Conservation (phyloP, 805 yeast species). For the Spathaspora girioi region DNA sequence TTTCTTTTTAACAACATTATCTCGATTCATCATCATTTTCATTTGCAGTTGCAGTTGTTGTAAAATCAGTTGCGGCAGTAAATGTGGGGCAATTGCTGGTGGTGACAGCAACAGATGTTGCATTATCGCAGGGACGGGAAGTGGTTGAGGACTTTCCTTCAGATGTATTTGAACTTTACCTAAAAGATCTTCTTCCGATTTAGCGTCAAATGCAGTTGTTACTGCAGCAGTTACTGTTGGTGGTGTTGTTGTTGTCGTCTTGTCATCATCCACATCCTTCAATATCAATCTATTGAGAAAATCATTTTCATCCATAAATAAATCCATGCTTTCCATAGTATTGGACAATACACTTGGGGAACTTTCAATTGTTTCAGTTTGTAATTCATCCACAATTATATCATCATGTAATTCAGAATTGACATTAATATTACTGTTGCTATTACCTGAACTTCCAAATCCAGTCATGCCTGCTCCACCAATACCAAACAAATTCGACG, state of each 20-base stretch:
- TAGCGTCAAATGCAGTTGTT: background rate
- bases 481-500: constrained; percentile 6
- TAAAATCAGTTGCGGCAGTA: background rate
- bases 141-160: background rate
- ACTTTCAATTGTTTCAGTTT: constrained; percentile 8
- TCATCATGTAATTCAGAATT: background rate
- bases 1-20: constrained; percentile 12
- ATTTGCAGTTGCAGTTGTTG: constrained; percentile 3
- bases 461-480: background rate
- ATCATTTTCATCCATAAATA: constrained; percentile 10
- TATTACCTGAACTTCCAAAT: background rate
- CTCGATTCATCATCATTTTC: constrained; percentile 5
- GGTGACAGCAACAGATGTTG: background rate
- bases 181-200: constrained; percentile 4
- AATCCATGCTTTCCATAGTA: constrained; percentile 1
- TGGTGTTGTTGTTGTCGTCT: background rate
- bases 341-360: constrained; percentile 5
- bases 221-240: constrained; percentile 1
- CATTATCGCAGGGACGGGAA: background rate
- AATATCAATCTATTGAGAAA: constrained; percentile 7
- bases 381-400: constrained; percentile 6
- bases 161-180: constrained; percentile 7
- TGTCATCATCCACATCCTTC: background rate
- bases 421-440: background rate
- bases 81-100: background rate